Evolutionary conservation across 1,284 basidiomycete genomes (phyloP).

Genomic region (Cutaneotrichosporon mucoides): DNA sequence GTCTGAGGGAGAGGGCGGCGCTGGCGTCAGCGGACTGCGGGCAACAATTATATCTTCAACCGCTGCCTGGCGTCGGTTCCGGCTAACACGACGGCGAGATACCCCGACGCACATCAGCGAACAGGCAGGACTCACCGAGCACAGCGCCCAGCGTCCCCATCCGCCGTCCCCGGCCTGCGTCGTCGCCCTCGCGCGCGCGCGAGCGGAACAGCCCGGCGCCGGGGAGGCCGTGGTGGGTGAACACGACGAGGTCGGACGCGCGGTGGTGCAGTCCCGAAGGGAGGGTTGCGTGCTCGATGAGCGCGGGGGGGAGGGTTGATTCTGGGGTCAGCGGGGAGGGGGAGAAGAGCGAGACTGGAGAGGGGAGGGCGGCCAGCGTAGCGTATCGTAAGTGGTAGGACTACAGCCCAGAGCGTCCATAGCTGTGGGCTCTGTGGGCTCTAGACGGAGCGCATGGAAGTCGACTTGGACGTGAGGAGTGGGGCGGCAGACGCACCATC

Average conservation of each 20-base stretch:
- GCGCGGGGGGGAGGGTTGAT: slow-evolving; percentile 18
- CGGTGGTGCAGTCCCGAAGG: slow-evolving; percentile 41
- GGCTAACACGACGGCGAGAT: no score
- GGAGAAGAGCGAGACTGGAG: not conserved
- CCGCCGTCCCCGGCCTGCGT: slow-evolving; percentile 29
- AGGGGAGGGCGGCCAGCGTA: not conserved
- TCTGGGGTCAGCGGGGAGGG: slow-evolving; percentile 5
- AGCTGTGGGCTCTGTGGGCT: no score
- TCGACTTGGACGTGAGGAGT: not conserved
- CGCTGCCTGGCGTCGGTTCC: no score
- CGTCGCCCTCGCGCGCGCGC: slow-evolving; percentile 15
- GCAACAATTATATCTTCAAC: not conserved
- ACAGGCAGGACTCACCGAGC: slow-evolving; percentile 24
- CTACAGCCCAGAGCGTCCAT: no score
- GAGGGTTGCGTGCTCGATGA: slow-evolving; percentile 38
- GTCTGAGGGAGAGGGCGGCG: slow-evolving; percentile 14
- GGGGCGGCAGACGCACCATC: slow-evolving; percentile 21
- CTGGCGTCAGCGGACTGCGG: slow-evolving; percentile 3
- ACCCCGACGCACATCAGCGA: no score
- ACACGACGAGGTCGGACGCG: slow-evolving; percentile 31
- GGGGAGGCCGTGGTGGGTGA: slow-evolving; percentile 28
- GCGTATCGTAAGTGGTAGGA: no score
- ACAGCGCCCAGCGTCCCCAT: slow-evolving; percentile 44
- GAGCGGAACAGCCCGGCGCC: slow-evolving; percentile 37
- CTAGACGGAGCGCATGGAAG: no score